Percentiles rank a stretch among this genome's conserved stretches.
Evolutionary conservation across 1,139 yeast genomes (phyloP).

Genomic region (Geotrichum cucujoidarum): DNA sequence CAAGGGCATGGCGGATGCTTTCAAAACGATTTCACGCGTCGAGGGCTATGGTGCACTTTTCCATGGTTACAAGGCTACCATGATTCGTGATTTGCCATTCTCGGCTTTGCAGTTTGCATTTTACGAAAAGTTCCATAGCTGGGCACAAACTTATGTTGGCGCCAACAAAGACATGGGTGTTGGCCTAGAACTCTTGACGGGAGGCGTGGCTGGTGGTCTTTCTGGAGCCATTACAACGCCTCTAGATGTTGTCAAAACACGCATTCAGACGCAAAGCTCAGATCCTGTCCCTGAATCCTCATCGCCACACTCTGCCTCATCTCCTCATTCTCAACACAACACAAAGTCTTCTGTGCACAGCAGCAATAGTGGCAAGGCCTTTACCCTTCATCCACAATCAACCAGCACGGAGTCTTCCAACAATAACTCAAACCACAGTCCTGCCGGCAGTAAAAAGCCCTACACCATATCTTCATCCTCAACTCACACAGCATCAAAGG

Average conservation of each 20-base stretch:
- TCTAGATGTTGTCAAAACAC: slow-evolving; percentile 86
- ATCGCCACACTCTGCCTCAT: slow-evolving; percentile 19
- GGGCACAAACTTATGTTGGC: slow-evolving; percentile 36
- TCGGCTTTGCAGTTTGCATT: slow-evolving; percentile 95
- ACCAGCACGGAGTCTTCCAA: slow-evolving; percentile 11
- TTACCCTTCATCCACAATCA: slow-evolving; percentile 15
- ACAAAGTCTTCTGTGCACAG: slow-evolving; percentile 7
- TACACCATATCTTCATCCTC: slow-evolving; percentile 22
- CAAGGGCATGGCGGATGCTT: slow-evolving; percentile 60
- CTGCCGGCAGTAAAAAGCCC: slow-evolving; percentile 7
- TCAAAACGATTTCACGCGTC: slow-evolving; percentile 51
- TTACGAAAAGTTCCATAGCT: slow-evolving; percentile 64
- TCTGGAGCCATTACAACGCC: slow-evolving; percentile 87
- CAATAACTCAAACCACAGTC: not conserved
- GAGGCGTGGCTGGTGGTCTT: slow-evolving; percentile 95
- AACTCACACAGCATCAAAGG: slow-evolving; percentile 32
- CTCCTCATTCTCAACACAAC: slow-evolving; percentile 16
- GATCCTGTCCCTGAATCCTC: slow-evolving; percentile 21
- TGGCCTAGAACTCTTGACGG: slow-evolving; percentile 69
- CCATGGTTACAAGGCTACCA: slow-evolving; percentile 89
- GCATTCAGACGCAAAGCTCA: slow-evolving; percentile 69
- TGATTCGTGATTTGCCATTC: slow-evolving; percentile 87
- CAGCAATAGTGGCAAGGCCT: slow-evolving; percentile 21
- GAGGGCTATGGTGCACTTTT: slow-evolving; percentile 79
- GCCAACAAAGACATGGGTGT: slow-evolving; percentile 43